Evolutionary conservation across 1,284 basidiomycete genomes (phyloP).

Genomic region (Meira miltonrushii): DNA sequence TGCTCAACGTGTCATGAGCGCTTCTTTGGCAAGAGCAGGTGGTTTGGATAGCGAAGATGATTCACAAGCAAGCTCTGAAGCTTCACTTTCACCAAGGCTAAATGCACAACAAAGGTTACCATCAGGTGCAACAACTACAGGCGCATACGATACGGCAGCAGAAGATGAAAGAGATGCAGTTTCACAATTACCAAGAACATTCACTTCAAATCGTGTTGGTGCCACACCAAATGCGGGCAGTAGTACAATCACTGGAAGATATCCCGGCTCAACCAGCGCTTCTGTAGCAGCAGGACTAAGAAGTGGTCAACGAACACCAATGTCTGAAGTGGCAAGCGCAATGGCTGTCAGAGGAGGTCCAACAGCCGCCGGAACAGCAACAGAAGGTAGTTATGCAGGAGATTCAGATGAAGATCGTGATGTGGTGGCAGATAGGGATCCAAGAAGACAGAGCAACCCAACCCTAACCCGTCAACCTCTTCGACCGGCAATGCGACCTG

Average conservation of each 20-base stretch:
- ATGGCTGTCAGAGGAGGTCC: slow-evolving; percentile 3
- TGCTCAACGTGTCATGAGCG: slow-evolving; percentile 65
- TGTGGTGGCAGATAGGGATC: background rate
- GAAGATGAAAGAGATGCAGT: slow-evolving; percentile 7
- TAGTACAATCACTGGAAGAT: background rate
- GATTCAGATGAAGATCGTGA: slow-evolving; percentile 2
- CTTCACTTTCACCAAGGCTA: slow-evolving; percentile 5
- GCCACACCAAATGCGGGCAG: background rate
- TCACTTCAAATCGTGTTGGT: background rate
- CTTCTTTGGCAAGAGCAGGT: slow-evolving; percentile 55
- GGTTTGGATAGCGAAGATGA: background rate
- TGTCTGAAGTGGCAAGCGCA: slow-evolving; percentile 5
- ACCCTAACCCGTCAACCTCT: background rate
- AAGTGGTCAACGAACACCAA: background rate
- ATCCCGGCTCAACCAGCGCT: too few relatives aligned
- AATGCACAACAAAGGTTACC: background rate
- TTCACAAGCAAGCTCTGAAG: slow-evolving; percentile 7
- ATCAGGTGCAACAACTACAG: background rate
- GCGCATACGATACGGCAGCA: background rate
- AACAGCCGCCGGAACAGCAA: background rate
- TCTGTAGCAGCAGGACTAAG: too few relatives aligned
- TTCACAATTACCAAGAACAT: background rate
- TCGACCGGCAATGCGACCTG: background rate
- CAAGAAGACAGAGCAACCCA: background rate
- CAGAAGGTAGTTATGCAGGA: background rate